These are phyloP conservation scores for Neurospora sp. DNA, from an alignment of 495 filamentous ascomycete species.

Conservation along the genomic window DNA sequence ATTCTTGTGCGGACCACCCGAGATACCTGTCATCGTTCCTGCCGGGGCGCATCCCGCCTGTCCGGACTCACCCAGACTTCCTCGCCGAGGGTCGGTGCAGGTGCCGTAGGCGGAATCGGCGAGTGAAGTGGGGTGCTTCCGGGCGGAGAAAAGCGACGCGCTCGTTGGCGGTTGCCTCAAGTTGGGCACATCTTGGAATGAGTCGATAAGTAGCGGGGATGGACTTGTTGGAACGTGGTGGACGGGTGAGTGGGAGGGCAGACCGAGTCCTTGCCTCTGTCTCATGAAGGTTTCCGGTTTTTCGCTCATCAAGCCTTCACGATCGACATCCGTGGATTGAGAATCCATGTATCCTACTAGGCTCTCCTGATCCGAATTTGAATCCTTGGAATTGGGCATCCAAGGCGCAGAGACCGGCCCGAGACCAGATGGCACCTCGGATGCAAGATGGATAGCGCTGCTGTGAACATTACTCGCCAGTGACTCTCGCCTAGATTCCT, in stretches of 20 bases:
- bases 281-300: constrained; percentile 14
- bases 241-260: constrained; percentile 14
- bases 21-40: not conserved
- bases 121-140: constrained; percentile 10
- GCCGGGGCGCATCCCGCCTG: not conserved
- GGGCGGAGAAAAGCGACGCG: not conserved
- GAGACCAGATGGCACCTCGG: not conserved
- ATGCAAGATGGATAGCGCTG: not conserved
- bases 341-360: constrained; percentile 22
- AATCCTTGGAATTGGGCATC: not conserved
- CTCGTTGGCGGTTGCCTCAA: not conserved
- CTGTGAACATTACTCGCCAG: not conserved
- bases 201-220: constrained; percentile 4
- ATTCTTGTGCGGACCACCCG: not conserved
- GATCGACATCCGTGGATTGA: constrained; percentile 19
- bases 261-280: constrained; percentile 17
- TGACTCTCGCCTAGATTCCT: not conserved
- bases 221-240: constrained; percentile 22
- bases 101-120: constrained; percentile 18
- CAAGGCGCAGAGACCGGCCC: not conserved
- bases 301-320: constrained; percentile 20
- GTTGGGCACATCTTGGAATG: not conserved
- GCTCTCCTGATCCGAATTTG: constrained; percentile 10
- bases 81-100: constrained; percentile 11
- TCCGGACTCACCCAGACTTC: constrained; percentile 12